Evolutionary conservation across 345 rosid genomes (phyloP), one percentile per base, ranked within the genome.

Genomic region (Cardamine occulta): DNA sequence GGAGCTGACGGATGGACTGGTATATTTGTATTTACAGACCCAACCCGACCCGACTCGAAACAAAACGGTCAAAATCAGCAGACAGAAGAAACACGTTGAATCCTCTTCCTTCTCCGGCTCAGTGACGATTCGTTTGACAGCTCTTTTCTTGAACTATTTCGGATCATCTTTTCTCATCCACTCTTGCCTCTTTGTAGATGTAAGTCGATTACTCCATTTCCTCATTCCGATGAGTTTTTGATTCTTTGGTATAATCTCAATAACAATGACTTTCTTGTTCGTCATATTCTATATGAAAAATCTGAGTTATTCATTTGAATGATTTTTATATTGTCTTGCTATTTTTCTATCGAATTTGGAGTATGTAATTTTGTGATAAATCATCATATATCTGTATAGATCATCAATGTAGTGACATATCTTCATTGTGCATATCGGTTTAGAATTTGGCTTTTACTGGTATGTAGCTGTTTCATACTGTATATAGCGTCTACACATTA

Each of bases 41-140:
- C 13, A 6, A 51, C 31, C 15, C 65, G 60, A 18, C n/a, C 52
- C 47, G 79, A 59, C 15, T 37, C 37, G 32, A 35, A 77, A 48
- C 60, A 70, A 77, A 77, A 65, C 77, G 77, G 68, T 65, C 73
- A 77, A 71, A 77, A 71, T 64, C 68, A 77, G 72, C 54, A 19
- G 60, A 77, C 24, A 23, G 24, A 23, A 23, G 24, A 23, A 48
- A 71, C 68, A 58, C 68, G 56, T 78, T 71, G 65, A 69, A 44
- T 34, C 55, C 13, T 14, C 75, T 6, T 31, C 14, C 75, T 70
- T 49, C 44, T 66, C 12, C 9, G 42, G 15, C 65, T 17, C 54
- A 63, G 70, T 75, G 48, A 47, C 73, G 52, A 74, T 75, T 75
- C 68, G 14, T 37, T 52, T 28, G 70, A 68, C 28, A 23, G 74